These are phyloP conservation scores for Blastocladiella emersonii DNA, from an alignment of 371 early-diverging fungal species.

Conservation along the genomic window DNA sequence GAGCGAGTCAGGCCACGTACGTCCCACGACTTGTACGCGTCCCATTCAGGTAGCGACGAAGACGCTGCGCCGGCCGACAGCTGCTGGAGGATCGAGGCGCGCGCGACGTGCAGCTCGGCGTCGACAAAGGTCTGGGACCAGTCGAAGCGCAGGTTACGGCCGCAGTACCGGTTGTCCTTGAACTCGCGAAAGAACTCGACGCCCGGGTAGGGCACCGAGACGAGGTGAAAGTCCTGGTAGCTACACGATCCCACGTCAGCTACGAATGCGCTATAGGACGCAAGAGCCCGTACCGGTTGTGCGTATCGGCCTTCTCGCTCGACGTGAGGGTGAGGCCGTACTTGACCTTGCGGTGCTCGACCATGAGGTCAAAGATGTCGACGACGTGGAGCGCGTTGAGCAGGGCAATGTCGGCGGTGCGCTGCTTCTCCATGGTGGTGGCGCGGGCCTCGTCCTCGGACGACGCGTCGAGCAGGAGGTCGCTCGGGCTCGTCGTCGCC, in stretches of 20 bases:
- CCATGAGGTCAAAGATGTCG: slow-evolving; percentile 9
- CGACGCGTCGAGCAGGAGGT: background rate
- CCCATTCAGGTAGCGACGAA: no score
- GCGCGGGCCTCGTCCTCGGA: background rate
- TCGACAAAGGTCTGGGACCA: slow-evolving; percentile 5
- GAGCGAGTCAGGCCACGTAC: no score
- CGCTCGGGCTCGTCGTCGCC: no score
- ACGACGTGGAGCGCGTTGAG: slow-evolving; percentile 4
- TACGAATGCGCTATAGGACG: no score
- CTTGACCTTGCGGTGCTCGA: slow-evolving; percentile 10
- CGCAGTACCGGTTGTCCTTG: slow-evolving; percentile 7
- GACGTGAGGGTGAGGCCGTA: slow-evolving; percentile 7
- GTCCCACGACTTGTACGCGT: no score
- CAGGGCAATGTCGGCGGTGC: slow-evolving; percentile 4
- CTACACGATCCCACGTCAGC: no score
- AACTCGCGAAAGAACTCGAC: slow-evolving; percentile 7
- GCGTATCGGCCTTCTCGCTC: slow-evolving; percentile 7
- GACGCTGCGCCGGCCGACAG: no score
- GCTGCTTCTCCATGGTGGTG: slow-evolving; percentile 4
- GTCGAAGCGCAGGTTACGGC: background rate
- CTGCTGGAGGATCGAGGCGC: background rate
- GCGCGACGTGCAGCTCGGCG: background rate
- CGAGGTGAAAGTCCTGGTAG: background rate
- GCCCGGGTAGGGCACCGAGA: slow-evolving; percentile 6
- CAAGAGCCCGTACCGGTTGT: slow-evolving; percentile 5